A percentile compares a stretch with the other conserved stretches of the same genome.
Conservation (phyloP, 2,329 filamentous ascomycete species). For the Phoma sp. region DNA sequence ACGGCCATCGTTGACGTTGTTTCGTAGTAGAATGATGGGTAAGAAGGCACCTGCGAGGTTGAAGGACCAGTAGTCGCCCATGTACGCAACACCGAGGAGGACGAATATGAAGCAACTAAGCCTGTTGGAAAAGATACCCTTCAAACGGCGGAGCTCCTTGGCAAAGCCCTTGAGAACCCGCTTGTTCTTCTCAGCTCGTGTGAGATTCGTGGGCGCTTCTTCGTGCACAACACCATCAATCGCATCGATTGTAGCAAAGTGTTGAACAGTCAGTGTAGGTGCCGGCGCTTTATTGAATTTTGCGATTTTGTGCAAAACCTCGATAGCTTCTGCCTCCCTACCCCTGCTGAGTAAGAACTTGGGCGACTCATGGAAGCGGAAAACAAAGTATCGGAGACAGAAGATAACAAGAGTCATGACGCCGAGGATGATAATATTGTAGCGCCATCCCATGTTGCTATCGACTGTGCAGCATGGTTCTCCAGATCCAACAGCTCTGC, state of each 20-base stretch:
- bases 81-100: slow-evolving; percentile 37
- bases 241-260: slow-evolving; percentile 36
- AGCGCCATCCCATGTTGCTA: slow-evolving; percentile 44
- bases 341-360: slow-evolving; percentile 38
- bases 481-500: slow-evolving; percentile 22
- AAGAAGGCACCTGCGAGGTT: slow-evolving; percentile 38
- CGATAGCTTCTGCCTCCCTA: slow-evolving; percentile 36
- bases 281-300: slow-evolving; percentile 37
- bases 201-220: slow-evolving; percentile 4
- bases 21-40: slow-evolving; percentile 38
- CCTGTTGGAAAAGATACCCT: slow-evolving; percentile 38
- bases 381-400: slow-evolving; percentile 38
- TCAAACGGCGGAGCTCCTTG: slow-evolving; percentile 35
- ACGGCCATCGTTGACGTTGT: slow-evolving; percentile 36
- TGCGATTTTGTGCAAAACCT: slow-evolving; percentile 38
- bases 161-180: slow-evolving; percentile 29
- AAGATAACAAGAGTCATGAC: slow-evolving; percentile 37
- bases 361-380: slow-evolving; percentile 39
- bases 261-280: slow-evolving; percentile 33
- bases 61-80: slow-evolving; percentile 46
- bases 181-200: slow-evolving; percentile 27
- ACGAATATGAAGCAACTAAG: slow-evolving; percentile 36
- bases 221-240: slow-evolving; percentile 11
- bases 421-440: slow-evolving; percentile 38
- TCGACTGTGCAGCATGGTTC: slow-evolving; percentile 31